Evolutionary conservation across 2,329 filamentous ascomycete species (phyloP).

Genomic region (Fusarium brevicatenulatum): DNA sequence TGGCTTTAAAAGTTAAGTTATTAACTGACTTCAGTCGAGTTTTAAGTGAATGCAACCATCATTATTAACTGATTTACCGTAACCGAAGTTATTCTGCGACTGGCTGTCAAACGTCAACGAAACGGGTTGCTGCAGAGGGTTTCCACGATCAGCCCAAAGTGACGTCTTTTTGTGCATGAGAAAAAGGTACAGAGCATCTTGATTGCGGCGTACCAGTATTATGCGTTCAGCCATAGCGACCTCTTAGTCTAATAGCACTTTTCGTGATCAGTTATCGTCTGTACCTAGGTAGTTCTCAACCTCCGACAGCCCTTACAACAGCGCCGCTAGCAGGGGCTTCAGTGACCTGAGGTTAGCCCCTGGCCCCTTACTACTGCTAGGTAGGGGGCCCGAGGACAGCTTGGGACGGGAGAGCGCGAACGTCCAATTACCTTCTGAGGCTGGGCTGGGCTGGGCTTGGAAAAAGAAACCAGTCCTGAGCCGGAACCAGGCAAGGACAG

Average conservation of each 20-base stretch:
- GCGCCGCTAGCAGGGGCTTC: constrained; percentile 33
- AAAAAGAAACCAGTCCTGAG: constrained; percentile 28
- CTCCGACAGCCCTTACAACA: constrained; percentile 2
- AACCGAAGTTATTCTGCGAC: constrained; percentile 13
- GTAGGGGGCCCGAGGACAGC: constrained; percentile 18
- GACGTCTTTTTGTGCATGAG: constrained; percentile 26
- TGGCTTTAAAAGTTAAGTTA: neutral
- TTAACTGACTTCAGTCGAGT: neutral
- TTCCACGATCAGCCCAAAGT: constrained; percentile 21
- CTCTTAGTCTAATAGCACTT: neutral
- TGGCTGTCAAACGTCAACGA: constrained; percentile 29
- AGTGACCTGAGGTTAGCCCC: constrained; percentile 32
- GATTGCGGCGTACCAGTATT: neutral
- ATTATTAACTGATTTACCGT: constrained; percentile 12
- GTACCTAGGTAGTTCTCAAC: neutral
- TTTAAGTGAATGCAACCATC: constrained; percentile 27
- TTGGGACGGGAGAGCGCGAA: constrained; percentile 9
- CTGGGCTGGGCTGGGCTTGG: constrained; percentile 8
- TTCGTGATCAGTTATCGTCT: constrained; percentile 20
- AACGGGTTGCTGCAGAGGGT: constrained; percentile 31
- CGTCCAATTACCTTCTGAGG: constrained; percentile 30
- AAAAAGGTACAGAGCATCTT: neutral
- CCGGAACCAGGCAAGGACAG: constrained; percentile 7
- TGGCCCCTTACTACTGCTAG: constrained; percentile 20
- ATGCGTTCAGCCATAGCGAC: constrained; percentile 11